Base-by-base conservation (phyloP, 495 filamentous ascomycete species). In the Lindgomyces ingoldianus region DNA sequence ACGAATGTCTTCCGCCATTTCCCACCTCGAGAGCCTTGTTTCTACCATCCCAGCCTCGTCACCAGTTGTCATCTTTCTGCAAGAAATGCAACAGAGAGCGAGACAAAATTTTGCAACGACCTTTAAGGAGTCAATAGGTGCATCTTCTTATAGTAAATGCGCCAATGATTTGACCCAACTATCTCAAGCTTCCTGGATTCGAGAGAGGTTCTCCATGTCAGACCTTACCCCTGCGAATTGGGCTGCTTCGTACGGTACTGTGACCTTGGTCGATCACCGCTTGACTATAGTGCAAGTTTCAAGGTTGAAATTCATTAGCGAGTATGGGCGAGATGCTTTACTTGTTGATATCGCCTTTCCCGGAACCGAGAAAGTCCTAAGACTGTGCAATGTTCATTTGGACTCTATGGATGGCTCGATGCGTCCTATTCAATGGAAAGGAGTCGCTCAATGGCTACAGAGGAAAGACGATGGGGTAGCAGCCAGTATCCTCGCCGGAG, bases 321-420 rank as follows among this genome's bases (percentile, higher is more conserved):
- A 60, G 4, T 81, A 82, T 75, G 64, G 75, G 42, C 73, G 83
- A 6, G 83, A 85, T 71, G 83, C 66, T 1, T 66, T 84, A 0
- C 81, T 83, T 45, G 77, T 83, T 19, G 83, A 85, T 50, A 53
- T 84, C 19, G 16, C 26, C 0, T 27, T 76, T n/a, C 44, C n/a
- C 21, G 42, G 22, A 4, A 18, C 62, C 0, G 39, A 48, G 27
- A 41, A 19, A 0, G 18, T 65, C 1, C 18, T 85, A 0, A 74
- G 82, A 26, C 58, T 85, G 10, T 80, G 82, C 67, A 82, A 81
- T 60, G 77, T 81, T 3, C 84, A 86, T 67, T 79, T 84, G 12
- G 84, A 85, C 60, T 82, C 80, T 9, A 74, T 84, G 10, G 63
- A 61, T 0, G 52, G 64, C 1, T 60, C 76, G 1, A 59, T 72